These are phyloP conservation scores for Apostasia shenzhenica DNA, from an alignment of 106 monocot genomes.

Conservation along the genomic window DNA sequence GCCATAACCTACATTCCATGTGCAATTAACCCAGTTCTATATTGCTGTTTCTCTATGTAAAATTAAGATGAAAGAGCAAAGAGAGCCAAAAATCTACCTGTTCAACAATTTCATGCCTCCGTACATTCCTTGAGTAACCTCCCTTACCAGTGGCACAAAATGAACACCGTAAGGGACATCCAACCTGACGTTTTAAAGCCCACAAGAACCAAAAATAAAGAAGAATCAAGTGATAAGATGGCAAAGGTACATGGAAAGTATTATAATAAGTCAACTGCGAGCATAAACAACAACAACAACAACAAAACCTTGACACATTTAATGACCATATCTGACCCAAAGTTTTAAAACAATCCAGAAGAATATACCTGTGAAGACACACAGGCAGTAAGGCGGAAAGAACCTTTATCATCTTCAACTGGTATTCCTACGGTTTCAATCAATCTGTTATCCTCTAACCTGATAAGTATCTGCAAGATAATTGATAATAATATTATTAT, in stretches of 20 bases:
- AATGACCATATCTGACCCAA: neutral
- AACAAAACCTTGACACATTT: no score
- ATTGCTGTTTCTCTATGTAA: neutral
- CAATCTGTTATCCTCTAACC: slow-evolving; percentile 86
- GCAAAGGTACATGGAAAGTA: neutral
- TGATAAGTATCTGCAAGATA: slow-evolving; percentile 67
- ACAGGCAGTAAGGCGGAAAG: slow-evolving; percentile 79
- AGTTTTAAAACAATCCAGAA: neutral
- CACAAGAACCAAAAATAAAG: neutral
- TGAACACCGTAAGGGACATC: slow-evolving; percentile 83
- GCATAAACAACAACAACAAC: no score
- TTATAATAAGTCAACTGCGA: neutral
- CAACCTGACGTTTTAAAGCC: slow-evolving; percentile 42
- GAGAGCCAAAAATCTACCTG: slow-evolving; percentile 40
- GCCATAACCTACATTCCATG: slow-evolving; percentile 58
- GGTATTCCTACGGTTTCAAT: slow-evolving; percentile 96
- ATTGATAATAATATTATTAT: slow-evolving; percentile 3
- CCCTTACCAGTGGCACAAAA: slow-evolving; percentile 99
- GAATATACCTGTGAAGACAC: slow-evolving; percentile 81
- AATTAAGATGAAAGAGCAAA: neutral
- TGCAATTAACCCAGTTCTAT: neutral
- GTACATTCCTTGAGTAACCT: slow-evolving; percentile 86
- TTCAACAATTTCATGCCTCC: slow-evolving; percentile 84
- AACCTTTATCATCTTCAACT: slow-evolving; percentile 64
- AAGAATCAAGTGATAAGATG: neutral